Base-by-base conservation (phyloP, 345 rosid species). In the Euphorbia lathyris region DNA sequence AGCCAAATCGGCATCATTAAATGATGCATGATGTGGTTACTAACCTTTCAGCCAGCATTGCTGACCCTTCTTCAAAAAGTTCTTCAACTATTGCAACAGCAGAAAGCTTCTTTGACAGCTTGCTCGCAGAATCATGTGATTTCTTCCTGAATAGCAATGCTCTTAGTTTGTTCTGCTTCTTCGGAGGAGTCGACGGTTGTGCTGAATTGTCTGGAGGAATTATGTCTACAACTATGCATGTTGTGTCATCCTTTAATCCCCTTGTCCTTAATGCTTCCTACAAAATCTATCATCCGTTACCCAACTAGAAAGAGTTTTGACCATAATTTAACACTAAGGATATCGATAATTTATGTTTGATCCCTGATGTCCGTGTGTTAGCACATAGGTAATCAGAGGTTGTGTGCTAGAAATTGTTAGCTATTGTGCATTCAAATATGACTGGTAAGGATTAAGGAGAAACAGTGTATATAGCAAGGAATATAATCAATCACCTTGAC, bases 11-110 rank as follows among this genome's bases (percentile, higher is more conserved):
- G 45, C 25, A 57, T 14, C 16, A n/a, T n/a, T n/a, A n/a, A 1
- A 22, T 22, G 38, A 68, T 36, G 47, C 42, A 23, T 32, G 34
- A 48, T 38, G 27, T 20, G 32, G 78, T 58, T 13, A 68, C 78
- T 61, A 66, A 93, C 98, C 97, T 89, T 83, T 93, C 98, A 34
- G 88, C 87, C 4, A 93, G 92, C 88, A 93, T 89, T 19, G 97
- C 98, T 0, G 97, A 93, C 67, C 97, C 97, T 85, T 93, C 98
- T 82, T 93, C 98, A 62, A 93, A 93, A 20, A 93, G 83, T 77
- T 90, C 98, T 83, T 93, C 98, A 7, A 93, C 98, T 19, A 87
- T 82, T 40, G 89, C 88, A 0, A 88, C 82, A 65, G 88, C 79
- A 1, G 92, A 86, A 53, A 89, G 87, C 82, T 83, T 89, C 76